Evolutionary conservation across 202 grass and related monocot genomes (phyloP).

Genomic region (Schoenoplectus triqueter): DNA sequence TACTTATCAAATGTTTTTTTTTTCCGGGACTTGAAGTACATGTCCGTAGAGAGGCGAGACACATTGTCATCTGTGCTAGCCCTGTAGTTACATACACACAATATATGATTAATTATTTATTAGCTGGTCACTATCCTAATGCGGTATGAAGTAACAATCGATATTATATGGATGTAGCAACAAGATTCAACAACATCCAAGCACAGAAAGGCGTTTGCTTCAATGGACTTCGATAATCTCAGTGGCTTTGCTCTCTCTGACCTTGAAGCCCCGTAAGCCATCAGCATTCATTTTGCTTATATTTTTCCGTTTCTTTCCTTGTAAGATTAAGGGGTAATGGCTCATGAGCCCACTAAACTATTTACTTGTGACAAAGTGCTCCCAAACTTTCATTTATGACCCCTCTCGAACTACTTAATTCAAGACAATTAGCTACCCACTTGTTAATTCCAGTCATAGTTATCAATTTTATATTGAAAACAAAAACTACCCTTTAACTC

Average conservation of each 20-base stretch:
- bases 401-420: too few species aligned
- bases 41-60: too few species aligned
- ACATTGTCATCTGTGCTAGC: too few species aligned
- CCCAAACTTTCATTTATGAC: too few species aligned
- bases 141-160: conserved; percentile 2
- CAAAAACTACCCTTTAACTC: too few species aligned
- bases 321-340: neutral
- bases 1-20: too few species aligned
- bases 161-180: conserved; percentile 56
- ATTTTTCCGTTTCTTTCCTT: conserved; percentile 12
- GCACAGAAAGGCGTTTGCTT: conserved; percentile 64
- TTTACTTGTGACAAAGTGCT: too few species aligned
- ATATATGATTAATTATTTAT: neutral
- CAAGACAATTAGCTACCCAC: too few species aligned
- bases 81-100: neutral
- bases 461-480: too few species aligned
- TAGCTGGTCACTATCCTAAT: neutral
- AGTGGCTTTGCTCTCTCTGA: conserved; percentile 36
- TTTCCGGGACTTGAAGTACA: too few species aligned
- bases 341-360: too few species aligned
- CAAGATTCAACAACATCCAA: conserved; percentile 56
- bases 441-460: too few species aligned
- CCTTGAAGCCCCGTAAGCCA: conserved; percentile 45
- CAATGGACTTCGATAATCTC: conserved; percentile 60
- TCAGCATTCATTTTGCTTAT: conserved; percentile 8